phyloP scores from a whole-genome alignment of 2,329 filamentous ascomycete genomes.

The Ophiocordyceps camponoti-rufipedis region DNA sequence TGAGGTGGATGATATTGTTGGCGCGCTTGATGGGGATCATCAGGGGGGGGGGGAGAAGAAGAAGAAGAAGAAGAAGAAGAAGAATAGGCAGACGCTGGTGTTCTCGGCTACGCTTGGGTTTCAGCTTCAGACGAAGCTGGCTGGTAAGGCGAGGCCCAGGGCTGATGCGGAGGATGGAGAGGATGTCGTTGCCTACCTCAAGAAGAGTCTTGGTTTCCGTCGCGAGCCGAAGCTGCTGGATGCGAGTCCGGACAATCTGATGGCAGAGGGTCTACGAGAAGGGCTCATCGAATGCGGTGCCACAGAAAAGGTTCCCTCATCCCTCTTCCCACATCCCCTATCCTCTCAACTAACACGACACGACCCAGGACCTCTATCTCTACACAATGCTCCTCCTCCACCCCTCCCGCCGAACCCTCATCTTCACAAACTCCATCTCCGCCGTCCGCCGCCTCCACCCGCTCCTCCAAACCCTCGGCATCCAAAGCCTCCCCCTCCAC shows the following conservation, averaged over 20 bases:
- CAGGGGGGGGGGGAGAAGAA: no score
- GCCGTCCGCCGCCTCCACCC: constrained; percentile 75
- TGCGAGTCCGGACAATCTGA: constrained; percentile 72
- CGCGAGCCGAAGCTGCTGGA: constrained; percentile 83
- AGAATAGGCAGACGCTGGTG: constrained; percentile 62
- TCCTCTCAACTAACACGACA: not conserved
- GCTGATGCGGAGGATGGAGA: constrained; percentile 45
- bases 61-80: no score
- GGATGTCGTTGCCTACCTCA: constrained; percentile 64
- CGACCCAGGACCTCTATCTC: constrained; percentile 61
- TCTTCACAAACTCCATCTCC: constrained; percentile 94
- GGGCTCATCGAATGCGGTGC: constrained; percentile 82
- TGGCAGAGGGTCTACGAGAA: constrained; percentile 74
- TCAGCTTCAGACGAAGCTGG: constrained; percentile 75
- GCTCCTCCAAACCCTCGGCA: constrained; percentile 63
- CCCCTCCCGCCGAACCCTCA: constrained; percentile 59
- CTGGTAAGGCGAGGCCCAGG: constrained; percentile 49
- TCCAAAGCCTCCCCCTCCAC: constrained; percentile 64
- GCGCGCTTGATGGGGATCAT: constrained; percentile 48
- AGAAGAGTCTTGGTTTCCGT: constrained; percentile 77
- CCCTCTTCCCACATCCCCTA: constrained; percentile 10
- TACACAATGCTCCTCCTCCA: constrained; percentile 77
- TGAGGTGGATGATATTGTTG: constrained; percentile 76
- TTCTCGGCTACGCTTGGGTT: constrained; percentile 96
- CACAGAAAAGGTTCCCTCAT: constrained; percentile 77